Percentiles rank a stretch among this genome's conserved stretches.
phyloP scores from a whole-genome alignment of 2,329 filamentous ascomycete species.

The Penicillium frequentans region DNA sequence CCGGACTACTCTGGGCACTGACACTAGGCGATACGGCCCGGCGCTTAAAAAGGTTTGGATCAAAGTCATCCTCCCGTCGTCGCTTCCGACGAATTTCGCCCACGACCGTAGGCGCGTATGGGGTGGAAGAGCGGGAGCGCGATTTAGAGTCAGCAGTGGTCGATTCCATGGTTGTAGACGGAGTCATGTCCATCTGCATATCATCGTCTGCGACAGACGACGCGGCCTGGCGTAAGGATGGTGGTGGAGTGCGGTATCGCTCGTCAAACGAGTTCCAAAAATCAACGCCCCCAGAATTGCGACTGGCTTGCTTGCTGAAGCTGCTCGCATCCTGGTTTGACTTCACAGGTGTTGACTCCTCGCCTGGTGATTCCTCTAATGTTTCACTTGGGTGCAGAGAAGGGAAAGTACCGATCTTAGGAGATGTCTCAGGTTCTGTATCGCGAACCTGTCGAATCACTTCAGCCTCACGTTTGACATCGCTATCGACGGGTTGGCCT shows the following conservation, averaged over 20 bases:
- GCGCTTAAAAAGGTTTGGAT: conserved; percentile 83
- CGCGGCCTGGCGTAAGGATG: conserved; percentile 53
- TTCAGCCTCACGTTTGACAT: conserved; percentile 87
- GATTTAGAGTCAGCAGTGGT: conserved; percentile 30
- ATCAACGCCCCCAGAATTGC: conserved; percentile 68
- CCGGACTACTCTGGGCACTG: conserved; percentile 85
- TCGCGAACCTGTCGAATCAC: conserved; percentile 94
- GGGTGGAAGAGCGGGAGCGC: conserved; percentile 43
- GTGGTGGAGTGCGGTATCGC: conserved; percentile 64
- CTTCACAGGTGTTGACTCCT: conserved; percentile 25
- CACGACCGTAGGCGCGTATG: conserved; percentile 54
- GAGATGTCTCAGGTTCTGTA: conserved; percentile 64
- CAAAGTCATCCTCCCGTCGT: conserved; percentile 87
- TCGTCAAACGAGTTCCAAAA: conserved; percentile 83
- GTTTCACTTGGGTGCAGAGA: conserved; percentile 50
- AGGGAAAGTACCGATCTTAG: conserved; percentile 44
- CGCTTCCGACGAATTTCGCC: conserved; percentile 77
- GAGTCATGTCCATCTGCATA: conserved; percentile 41
- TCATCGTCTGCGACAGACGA: conserved; percentile 49
- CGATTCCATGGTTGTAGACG: conserved; percentile 32
- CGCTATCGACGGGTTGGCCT: conserved; percentile 79
- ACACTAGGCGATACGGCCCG: conserved; percentile 88
- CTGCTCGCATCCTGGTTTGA: conserved; percentile 60
- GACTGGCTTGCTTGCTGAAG: conserved; percentile 73
- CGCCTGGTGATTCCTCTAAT: conserved; percentile 2